Conservation (phyloP, 2,329 filamentous ascomycete genomes). For the Pseudogymnoascus sp. region DNA sequence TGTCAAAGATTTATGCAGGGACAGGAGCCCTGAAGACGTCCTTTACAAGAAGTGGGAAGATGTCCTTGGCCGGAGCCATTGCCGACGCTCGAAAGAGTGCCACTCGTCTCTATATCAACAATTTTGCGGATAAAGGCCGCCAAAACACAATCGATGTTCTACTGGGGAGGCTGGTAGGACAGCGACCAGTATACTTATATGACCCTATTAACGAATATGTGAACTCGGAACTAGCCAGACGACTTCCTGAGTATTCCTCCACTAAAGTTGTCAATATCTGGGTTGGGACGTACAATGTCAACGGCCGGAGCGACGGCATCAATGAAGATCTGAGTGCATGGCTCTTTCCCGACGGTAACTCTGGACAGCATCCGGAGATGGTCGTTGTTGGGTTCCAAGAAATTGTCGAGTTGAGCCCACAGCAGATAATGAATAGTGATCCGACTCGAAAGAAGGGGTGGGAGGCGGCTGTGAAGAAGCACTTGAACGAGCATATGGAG, state of each 20-base stretch:
- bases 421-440: conserved; percentile 98
- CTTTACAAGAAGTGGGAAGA: conserved; percentile 89
- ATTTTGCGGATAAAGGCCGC: conserved; percentile 85
- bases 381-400: conserved; percentile 93
- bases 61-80: conserved; percentile 86
- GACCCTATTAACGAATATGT: conserved; percentile 95
- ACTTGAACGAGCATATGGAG: conserved; percentile 64
- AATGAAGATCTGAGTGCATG: conserved; percentile 75
- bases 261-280: conserved; percentile 64
- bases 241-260: conserved; percentile 65
- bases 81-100: conserved; percentile 95
- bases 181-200: conserved; percentile 74
- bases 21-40: conserved; percentile 94
- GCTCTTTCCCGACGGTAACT: conserved; percentile 63
- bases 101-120: conserved; percentile 92
- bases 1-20: conserved; percentile 93
- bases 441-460: conserved; percentile 75
- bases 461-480: conserved; percentile 73
- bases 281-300: conserved; percentile 90
- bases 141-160: conserved; percentile 95
- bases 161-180: conserved; percentile 74
- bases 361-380: conserved; percentile 62
- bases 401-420: conserved; percentile 94
- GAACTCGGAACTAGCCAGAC: conserved; percentile 61
- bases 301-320: conserved; percentile 73